A percentile compares a stretch with the other conserved stretches of the same genome.
phyloP scores from a whole-genome alignment of 2,329 filamentous ascomycete genomes.

The Fusarium xyrophilum region DNA sequence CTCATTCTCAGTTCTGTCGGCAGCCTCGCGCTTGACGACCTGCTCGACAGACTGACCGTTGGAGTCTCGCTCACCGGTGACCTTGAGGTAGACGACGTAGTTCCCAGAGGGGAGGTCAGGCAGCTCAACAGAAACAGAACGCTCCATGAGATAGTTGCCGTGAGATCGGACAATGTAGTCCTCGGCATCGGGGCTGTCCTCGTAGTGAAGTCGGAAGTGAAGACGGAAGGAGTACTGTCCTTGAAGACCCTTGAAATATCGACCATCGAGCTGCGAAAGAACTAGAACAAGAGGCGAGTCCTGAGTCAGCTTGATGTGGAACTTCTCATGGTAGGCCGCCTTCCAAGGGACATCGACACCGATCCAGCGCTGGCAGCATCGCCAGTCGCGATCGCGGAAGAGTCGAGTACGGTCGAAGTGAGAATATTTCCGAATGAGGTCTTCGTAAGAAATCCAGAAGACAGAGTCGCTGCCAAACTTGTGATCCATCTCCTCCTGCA shows the following conservation, averaged over 20 bases:
- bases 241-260: constrained; percentile 67
- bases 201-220: constrained; percentile 58
- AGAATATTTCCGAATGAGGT: constrained; percentile 67
- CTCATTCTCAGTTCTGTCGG: constrained; percentile 58
- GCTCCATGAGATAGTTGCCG: constrained; percentile 64
- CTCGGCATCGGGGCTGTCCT: constrained; percentile 58
- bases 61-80: constrained; percentile 58
- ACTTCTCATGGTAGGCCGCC: constrained; percentile 67
- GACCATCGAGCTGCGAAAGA: constrained; percentile 66
- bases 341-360: constrained; percentile 69
- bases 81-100: constrained; percentile 64
- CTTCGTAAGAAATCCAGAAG: constrained; percentile 69
- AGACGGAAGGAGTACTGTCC: constrained; percentile 64
- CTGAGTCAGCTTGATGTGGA: constrained; percentile 62
- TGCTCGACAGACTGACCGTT: constrained; percentile 58
- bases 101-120: constrained; percentile 61
- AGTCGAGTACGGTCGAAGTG: constrained; percentile 68
- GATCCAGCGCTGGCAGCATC: constrained; percentile 65
- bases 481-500: constrained; percentile 63
- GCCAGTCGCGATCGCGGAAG: constrained; percentile 65
- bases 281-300: constrained; percentile 66
- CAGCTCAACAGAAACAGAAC: constrained; percentile 66
- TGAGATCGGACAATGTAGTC: constrained; percentile 68
- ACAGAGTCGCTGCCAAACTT: constrained; percentile 68
- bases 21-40: constrained; percentile 61